Evolutionary conservation across 768 basidiomycete species (phyloP).

Genomic region (Lentinus tigrinus): DNA sequence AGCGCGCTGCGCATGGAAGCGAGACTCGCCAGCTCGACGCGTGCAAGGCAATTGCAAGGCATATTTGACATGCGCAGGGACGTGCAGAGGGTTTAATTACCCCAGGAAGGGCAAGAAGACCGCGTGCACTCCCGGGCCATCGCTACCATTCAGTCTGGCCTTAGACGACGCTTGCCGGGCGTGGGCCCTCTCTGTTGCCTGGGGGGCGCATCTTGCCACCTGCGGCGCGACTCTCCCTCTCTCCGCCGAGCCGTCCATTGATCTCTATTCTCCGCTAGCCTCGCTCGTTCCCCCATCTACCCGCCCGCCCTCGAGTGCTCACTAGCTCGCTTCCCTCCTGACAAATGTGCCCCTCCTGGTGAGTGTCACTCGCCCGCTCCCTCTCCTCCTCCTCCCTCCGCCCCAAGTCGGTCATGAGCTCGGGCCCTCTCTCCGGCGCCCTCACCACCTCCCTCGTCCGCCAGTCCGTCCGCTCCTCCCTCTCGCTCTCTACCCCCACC

Average conservation of each 20-base stretch:
- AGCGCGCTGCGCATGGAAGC: no score
- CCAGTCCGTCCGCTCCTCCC: not conserved
- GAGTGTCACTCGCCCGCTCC: not conserved
- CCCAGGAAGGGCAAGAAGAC: conserved; percentile 4
- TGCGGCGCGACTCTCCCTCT: not conserved
- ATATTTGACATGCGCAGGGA: no score
- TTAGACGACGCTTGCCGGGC: not conserved
- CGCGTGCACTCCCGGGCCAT: conserved; percentile 8
- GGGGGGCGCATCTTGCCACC: not conserved
- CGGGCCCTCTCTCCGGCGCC: not conserved
- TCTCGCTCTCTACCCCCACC: conserved; percentile 3
- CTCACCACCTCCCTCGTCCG: not conserved
- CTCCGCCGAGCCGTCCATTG: not conserved
- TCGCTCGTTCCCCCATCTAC: not conserved
- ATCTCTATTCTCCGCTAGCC: not conserved
- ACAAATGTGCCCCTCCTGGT: conserved; percentile 15
- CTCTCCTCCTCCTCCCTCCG: not conserved
- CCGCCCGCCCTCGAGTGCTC: not conserved
- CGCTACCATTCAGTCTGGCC: conserved; percentile 3
- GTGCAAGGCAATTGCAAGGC: no score
- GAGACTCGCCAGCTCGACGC: no score
- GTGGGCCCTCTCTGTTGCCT: not conserved
- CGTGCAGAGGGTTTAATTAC: conserved; percentile 6
- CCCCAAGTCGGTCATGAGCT: conserved; percentile 4
- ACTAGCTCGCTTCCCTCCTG: not conserved